phyloP scores from a whole-genome alignment of 495 filamentous ascomycete species.

The Podospora pseudopauciseta region DNA sequence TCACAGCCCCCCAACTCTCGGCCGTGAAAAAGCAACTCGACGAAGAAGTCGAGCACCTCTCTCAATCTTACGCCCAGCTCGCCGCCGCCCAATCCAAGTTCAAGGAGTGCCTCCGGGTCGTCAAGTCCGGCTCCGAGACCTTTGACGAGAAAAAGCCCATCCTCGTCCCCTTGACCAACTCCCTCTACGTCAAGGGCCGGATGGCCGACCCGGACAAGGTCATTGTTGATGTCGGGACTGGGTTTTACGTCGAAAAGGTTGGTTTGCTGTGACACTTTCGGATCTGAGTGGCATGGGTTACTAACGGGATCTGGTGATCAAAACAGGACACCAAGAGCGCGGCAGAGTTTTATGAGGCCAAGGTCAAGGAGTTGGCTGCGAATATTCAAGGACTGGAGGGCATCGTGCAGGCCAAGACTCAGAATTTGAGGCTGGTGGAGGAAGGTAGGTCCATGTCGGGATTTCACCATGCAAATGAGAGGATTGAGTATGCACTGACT shows the following conservation, averaged over 20 bases:
- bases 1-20: slow-evolving; percentile 50
- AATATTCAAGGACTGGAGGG: slow-evolving; percentile 84
- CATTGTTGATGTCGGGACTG: slow-evolving; percentile 92
- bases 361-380: slow-evolving; percentile 71
- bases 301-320: not conserved
- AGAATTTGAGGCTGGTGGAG: slow-evolving; percentile 81
- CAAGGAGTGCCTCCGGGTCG: slow-evolving; percentile 75
- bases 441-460: slow-evolving; percentile 58
- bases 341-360: slow-evolving; percentile 75
- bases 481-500: not conserved
- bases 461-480: too few species aligned
- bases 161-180: slow-evolving; percentile 86
- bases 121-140: slow-evolving; percentile 56
- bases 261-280: too few species aligned
- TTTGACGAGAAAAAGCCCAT: slow-evolving; percentile 57
- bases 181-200: slow-evolving; percentile 84
- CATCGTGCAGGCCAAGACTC: slow-evolving; percentile 78
- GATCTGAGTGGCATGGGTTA: not conserved
- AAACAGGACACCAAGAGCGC: slow-evolving; percentile 65
- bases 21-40: slow-evolving; percentile 91
- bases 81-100: slow-evolving; percentile 88
- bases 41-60: slow-evolving; percentile 90
- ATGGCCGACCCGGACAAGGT: slow-evolving; percentile 75
- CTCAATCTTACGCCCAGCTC: slow-evolving; percentile 80
- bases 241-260: slow-evolving; percentile 95